phyloP scores from a whole-genome alignment of 2,329 filamentous ascomycete genomes.

The Achaetomium macrosporum region DNA sequence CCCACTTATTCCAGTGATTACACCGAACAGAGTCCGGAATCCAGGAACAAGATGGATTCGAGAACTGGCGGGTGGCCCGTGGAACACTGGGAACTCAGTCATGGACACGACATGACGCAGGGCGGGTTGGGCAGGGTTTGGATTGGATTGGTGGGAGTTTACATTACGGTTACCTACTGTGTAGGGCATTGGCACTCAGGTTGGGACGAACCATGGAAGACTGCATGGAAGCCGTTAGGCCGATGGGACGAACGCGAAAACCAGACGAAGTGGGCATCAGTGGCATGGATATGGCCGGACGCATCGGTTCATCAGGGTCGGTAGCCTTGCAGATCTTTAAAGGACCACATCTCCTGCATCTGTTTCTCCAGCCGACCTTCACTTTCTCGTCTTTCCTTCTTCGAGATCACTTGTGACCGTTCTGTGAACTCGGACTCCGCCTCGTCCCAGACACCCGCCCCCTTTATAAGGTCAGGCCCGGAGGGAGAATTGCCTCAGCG shows the following conservation, averaged over 20 bases:
- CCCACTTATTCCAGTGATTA: not conserved
- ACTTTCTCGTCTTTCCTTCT: not conserved
- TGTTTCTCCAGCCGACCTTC: not conserved
- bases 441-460: not conserved
- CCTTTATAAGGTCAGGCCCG: slow-evolving; percentile 11
- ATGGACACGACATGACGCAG: too few relatives aligned
- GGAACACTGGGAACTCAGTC: too few relatives aligned
- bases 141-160: too few relatives aligned
- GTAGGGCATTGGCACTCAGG: too few relatives aligned
- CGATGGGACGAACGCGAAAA: not conserved
- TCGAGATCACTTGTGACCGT: slow-evolving; percentile 7
- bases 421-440: slow-evolving; percentile 11
- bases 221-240: not conserved
- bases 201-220: too few relatives aligned
- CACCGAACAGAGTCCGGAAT: not conserved
- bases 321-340: slow-evolving; percentile 5
- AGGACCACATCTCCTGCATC: not conserved
- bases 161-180: too few relatives aligned
- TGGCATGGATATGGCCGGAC: slow-evolving; percentile 1
- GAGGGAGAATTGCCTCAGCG: slow-evolving; percentile 3
- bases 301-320: not conserved
- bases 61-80: not conserved
- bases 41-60: not conserved
- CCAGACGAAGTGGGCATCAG: not conserved
- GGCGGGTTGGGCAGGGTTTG: too few relatives aligned